Percentiles rank a stretch among this genome's conserved stretches.
These are phyloP conservation scores for Aspergillus neotritici DNA, from an alignment of 2,329 filamentous ascomycete species.

Conservation along the genomic window DNA sequence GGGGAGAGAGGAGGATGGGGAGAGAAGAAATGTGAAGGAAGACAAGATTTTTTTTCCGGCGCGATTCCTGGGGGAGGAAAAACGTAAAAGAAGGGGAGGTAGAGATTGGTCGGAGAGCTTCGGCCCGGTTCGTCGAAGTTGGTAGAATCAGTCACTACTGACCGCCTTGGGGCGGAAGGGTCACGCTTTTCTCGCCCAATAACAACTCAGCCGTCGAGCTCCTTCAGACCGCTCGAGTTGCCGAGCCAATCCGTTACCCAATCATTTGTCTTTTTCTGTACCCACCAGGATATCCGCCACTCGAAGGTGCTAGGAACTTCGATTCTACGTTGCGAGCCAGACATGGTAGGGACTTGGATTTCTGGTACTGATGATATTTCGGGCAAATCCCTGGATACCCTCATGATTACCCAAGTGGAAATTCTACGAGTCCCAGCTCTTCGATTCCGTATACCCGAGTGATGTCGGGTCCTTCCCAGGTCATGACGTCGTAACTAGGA, in stretches of 20 bases:
- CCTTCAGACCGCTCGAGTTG: conserved; percentile 14
- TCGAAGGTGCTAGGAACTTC: no score
- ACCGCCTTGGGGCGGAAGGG: no score
- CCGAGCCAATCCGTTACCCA: conserved; percentile 8
- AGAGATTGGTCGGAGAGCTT: conserved; percentile 31
- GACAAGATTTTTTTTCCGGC: conserved; percentile 16
- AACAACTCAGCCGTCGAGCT: conserved; percentile 4
- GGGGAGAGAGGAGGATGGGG: conserved; percentile 11
- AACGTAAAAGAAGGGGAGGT: conserved; percentile 26
- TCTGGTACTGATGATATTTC: no score
- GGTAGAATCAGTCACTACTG: conserved; percentile 32
- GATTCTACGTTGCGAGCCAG: no score
- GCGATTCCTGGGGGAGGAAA: conserved; percentile 14
- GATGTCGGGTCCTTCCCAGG: no score
- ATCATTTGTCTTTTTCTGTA: not conserved
- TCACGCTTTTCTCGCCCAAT: conserved; percentile 13
- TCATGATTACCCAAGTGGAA: no score
- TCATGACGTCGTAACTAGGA: no score
- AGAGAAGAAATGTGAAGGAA: conserved; percentile 13
- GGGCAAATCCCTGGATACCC: no score
- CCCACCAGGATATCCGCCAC: no score
- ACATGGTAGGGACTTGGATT: no score
- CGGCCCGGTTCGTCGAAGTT: conserved; percentile 34
- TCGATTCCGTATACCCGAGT: no score
- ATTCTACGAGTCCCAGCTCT: no score